Percentiles rank a stretch among this genome's conserved stretches.
These are phyloP conservation scores for Aspergillus terreus DNA, from an alignment of 2,329 filamentous ascomycete genomes.

Conservation along the genomic window DNA sequence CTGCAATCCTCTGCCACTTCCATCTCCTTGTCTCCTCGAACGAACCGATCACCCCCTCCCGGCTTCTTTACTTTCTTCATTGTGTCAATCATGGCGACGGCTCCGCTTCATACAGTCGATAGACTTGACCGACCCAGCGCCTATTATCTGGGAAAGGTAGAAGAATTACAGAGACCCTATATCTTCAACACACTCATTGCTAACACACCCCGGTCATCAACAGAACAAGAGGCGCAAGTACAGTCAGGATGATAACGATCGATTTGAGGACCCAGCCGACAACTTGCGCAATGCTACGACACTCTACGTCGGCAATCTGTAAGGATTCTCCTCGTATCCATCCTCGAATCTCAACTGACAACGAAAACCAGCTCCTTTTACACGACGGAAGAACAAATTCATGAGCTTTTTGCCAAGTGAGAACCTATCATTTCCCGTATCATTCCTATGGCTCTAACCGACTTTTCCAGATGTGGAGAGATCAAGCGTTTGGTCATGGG, in stretches of 20 bases:
- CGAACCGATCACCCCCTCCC: background rate
- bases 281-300: constrained; percentile 85
- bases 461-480: constrained; percentile 66
- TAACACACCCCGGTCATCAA: background rate
- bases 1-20: background rate
- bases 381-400: constrained; percentile 98
- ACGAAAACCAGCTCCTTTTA: constrained; percentile 71
- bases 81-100: constrained; percentile 25
- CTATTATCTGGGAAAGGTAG: constrained; percentile 80
- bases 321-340: constrained; percentile 31
- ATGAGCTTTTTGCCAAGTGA: constrained; percentile 89
- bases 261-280: constrained; percentile 65
- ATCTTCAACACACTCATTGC: no score
- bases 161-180: background rate
- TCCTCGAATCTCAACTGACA: constrained; percentile 1
- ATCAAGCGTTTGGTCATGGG: constrained; percentile 99
- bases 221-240: constrained; percentile 70
- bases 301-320: constrained; percentile 96
- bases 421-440: constrained; percentile 9
- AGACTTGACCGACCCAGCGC: constrained; percentile 91
- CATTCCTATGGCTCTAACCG: constrained; percentile 6
- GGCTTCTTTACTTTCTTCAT: no score
- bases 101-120: constrained; percentile 65
- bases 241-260: constrained; percentile 57
- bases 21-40: background rate